A percentile compares a stretch with the other conserved stretches of the same genome.
phyloP scores from a whole-genome alignment of 495 filamentous ascomycete genomes.

The Penicillium samsonianum region DNA sequence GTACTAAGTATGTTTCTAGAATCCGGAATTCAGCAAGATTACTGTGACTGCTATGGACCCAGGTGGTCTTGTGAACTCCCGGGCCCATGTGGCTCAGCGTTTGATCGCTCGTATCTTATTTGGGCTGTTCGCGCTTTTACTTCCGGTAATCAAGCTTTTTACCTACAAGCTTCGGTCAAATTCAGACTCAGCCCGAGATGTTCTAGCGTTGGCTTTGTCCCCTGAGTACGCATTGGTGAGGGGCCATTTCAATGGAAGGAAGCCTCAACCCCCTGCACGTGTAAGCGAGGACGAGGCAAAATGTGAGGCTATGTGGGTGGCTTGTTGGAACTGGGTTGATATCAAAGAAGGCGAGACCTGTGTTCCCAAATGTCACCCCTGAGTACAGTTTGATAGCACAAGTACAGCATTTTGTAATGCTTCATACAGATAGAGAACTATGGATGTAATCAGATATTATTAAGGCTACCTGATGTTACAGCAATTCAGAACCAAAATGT shows the following conservation, averaged over 20 bases:
- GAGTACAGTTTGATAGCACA: not conserved
- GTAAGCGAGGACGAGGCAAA: conserved; percentile 40
- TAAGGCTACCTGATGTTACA: not conserved
- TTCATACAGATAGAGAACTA: not conserved
- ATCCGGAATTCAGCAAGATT: conserved; percentile 39
- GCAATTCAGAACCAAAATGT: not conserved
- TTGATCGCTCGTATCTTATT: conserved; percentile 37
- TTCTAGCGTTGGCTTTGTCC: conserved; percentile 33
- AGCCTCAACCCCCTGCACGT: conserved; percentile 39
- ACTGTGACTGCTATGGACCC: conserved; percentile 50
- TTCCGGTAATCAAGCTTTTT: conserved; percentile 33
- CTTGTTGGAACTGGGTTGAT: conserved; percentile 44
- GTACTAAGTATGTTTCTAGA: conserved; percentile 18
- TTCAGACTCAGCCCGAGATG: conserved; percentile 39
- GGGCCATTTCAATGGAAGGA: conserved; percentile 43
- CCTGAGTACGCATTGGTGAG: conserved; percentile 31
- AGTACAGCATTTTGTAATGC: no score
- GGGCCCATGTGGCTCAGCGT: conserved; percentile 45
- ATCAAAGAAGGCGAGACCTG: conserved; percentile 11
- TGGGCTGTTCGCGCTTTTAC: conserved; percentile 33
- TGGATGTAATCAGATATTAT: not conserved
- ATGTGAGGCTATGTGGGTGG: conserved; percentile 47
- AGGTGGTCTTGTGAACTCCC: conserved; percentile 47
- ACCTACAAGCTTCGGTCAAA: conserved; percentile 14
- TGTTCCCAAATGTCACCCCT: not conserved